Evolutionary conservation across 2,329 filamentous ascomycete species (phyloP).

Genomic region (Phaeosphaeria sp.): DNA sequence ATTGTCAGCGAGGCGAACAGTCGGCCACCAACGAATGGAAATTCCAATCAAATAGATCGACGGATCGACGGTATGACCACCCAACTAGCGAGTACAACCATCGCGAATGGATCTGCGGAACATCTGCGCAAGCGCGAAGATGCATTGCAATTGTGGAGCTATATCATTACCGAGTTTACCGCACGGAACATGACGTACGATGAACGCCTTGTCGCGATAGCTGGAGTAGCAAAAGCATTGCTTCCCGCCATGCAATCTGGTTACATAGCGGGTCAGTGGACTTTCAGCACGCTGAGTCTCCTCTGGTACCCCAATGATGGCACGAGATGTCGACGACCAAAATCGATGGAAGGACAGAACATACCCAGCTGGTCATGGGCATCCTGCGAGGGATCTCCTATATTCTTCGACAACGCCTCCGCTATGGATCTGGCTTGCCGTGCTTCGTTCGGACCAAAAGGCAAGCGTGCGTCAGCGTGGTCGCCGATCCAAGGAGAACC

Average conservation of each 20-base stretch:
- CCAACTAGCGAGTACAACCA: slow-evolving; percentile 36
- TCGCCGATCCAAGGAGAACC: slow-evolving; percentile 39
- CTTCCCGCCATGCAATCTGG: slow-evolving; percentile 33
- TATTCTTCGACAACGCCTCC: slow-evolving; percentile 44
- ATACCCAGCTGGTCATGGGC: slow-evolving; percentile 49
- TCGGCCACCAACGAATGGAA: slow-evolving; percentile 12
- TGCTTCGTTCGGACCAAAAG: slow-evolving; percentile 34
- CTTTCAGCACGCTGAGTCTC: slow-evolving; percentile 41
- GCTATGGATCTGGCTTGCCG: slow-evolving; percentile 47
- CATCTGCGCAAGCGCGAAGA: slow-evolving; percentile 32
- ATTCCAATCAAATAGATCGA: slow-evolving; percentile 19
- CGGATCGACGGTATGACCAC: slow-evolving; percentile 36
- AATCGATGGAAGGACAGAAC: slow-evolving; percentile 19
- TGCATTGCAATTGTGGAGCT: slow-evolving; percentile 43
- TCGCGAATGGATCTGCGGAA: slow-evolving; percentile 27
- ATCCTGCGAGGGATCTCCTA: slow-evolving; percentile 42
- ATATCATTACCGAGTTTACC: slow-evolving; percentile 46
- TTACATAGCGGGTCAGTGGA: slow-evolving; percentile 48
- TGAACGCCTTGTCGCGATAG: slow-evolving; percentile 41
- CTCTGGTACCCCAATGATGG: slow-evolving; percentile 46
- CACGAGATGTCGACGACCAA: slow-evolving; percentile 32
- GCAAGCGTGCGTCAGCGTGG: slow-evolving; percentile 31
- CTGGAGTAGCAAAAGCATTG: slow-evolving; percentile 39
- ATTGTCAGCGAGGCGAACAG: slow-evolving; percentile 26
- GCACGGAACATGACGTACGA: slow-evolving; percentile 43